Evolutionary conservation across 2,329 filamentous ascomycete genomes (phyloP).

Genomic region (Acephala macrosclerotiorum): DNA sequence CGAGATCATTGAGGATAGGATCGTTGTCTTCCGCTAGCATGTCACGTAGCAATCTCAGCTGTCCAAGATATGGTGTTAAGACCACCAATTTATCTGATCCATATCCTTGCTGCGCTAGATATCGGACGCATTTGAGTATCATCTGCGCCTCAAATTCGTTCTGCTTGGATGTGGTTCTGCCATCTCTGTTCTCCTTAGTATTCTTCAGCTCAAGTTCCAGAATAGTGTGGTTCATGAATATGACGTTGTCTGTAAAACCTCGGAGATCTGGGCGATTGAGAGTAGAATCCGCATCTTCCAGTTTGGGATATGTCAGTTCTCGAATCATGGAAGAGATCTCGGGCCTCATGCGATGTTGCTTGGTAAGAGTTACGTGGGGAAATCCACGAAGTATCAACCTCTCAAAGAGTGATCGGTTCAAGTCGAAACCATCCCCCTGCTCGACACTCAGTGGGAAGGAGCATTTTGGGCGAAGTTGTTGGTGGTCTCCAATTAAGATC

Average conservation of each 20-base stretch:
- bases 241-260: slow-evolving; percentile 65
- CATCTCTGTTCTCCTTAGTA: slow-evolving; percentile 59
- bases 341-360: slow-evolving; percentile 74
- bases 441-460: slow-evolving; percentile 68
- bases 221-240: slow-evolving; percentile 71
- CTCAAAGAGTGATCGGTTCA: slow-evolving; percentile 75
- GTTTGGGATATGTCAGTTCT: slow-evolving; percentile 65
- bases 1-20: slow-evolving; percentile 72
- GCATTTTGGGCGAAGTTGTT: slow-evolving; percentile 74
- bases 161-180: slow-evolving; percentile 58
- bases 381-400: slow-evolving; percentile 64
- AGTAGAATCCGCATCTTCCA: slow-evolving; percentile 63
- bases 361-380: slow-evolving; percentile 59
- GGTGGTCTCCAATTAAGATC: slow-evolving; percentile 76
- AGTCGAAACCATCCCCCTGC: slow-evolving; percentile 68
- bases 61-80: slow-evolving; percentile 76
- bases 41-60: slow-evolving; percentile 64
- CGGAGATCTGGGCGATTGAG: slow-evolving; percentile 53
- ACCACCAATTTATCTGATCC: slow-evolving; percentile 69
- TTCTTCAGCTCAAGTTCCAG: slow-evolving; percentile 55
- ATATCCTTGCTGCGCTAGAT: slow-evolving; percentile 77
- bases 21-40: slow-evolving; percentile 64
- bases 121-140: slow-evolving; percentile 69
- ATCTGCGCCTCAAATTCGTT: slow-evolving; percentile 73
- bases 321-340: slow-evolving; percentile 69